Conservation (phyloP, 352 stramenopile species). For the Phytophthora syringae region DNA sequence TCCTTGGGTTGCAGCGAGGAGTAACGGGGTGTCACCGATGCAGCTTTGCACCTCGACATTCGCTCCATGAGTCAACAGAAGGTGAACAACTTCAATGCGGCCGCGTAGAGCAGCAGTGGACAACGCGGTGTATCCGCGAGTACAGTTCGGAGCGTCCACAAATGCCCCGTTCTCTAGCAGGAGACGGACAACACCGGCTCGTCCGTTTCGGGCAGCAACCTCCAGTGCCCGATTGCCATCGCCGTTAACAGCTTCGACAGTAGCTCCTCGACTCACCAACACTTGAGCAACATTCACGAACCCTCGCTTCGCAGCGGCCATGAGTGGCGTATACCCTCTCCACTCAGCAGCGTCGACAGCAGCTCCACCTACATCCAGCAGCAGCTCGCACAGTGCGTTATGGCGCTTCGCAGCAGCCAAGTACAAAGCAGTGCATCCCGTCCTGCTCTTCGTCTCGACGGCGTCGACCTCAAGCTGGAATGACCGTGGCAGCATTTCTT, state of each 20-base stretch:
- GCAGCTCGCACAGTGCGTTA: constrained; percentile 29
- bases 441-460: constrained; percentile 30
- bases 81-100: constrained; percentile 22
- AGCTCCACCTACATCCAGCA: constrained; percentile 32
- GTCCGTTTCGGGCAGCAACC: constrained; percentile 29
- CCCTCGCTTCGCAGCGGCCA: constrained; percentile 32
- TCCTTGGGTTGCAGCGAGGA: constrained; percentile 34
- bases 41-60: constrained; percentile 26
- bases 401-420: constrained; percentile 27
- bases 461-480: constrained; percentile 14
- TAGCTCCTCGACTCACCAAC: constrained; percentile 28
- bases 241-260: constrained; percentile 26
- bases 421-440: constrained; percentile 25
- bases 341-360: constrained; percentile 23
- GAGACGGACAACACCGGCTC: constrained; percentile 19
- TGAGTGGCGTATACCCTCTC: constrained; percentile 35
- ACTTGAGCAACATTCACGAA: constrained; percentile 26
- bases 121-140: constrained; percentile 32
- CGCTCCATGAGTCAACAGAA: constrained; percentile 29
- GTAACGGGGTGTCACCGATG: constrained; percentile 29
- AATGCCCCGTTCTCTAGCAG: constrained; percentile 30
- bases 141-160: constrained; percentile 35
- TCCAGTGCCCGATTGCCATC: constrained; percentile 36
- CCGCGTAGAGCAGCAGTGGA: constrained; percentile 30
- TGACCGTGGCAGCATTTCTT: constrained; percentile 19